phyloP scores from a whole-genome alignment of 441 rosid genomes.

The Geranium incanum region DNA sequence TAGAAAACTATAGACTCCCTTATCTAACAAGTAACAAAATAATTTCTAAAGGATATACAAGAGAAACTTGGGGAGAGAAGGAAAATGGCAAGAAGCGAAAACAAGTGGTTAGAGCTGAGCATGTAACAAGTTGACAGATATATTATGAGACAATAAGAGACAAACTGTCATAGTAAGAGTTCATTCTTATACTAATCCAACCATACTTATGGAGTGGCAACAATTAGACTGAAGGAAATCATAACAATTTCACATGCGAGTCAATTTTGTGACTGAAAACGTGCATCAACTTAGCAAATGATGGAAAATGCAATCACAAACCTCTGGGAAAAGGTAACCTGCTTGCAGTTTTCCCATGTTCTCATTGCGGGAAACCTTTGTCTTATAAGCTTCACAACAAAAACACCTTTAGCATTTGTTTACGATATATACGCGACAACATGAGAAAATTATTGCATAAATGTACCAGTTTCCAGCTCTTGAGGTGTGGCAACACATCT shows the following conservation, averaged over 20 bases:
- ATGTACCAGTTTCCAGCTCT: conserved; percentile 49
- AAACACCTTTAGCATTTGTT: conserved; percentile 10
- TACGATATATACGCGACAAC: not conserved
- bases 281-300: not conserved
- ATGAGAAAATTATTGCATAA: not conserved
- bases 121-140: not conserved
- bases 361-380: conserved; percentile 72
- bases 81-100: not conserved
- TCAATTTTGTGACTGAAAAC: not conserved
- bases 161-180: not conserved
- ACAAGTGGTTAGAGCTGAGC: too few species aligned
- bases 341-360: conserved; percentile 96
- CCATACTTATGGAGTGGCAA: not conserved
- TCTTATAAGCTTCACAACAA: conserved; percentile 58
- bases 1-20: not conserved
- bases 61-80: not conserved
- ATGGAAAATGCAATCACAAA: conserved; percentile 24
- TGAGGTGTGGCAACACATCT: conserved; percentile 62
- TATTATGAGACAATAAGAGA: too few species aligned
- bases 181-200: not conserved
- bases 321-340: conserved; percentile 95
- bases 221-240: not conserved
- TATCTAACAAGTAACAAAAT: not conserved
- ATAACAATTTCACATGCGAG: too few species aligned
- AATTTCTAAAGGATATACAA: not conserved